These are phyloP conservation scores for Camelina hispida DNA, from an alignment of 345 rosid genomes.

Conservation along the genomic window DNA sequence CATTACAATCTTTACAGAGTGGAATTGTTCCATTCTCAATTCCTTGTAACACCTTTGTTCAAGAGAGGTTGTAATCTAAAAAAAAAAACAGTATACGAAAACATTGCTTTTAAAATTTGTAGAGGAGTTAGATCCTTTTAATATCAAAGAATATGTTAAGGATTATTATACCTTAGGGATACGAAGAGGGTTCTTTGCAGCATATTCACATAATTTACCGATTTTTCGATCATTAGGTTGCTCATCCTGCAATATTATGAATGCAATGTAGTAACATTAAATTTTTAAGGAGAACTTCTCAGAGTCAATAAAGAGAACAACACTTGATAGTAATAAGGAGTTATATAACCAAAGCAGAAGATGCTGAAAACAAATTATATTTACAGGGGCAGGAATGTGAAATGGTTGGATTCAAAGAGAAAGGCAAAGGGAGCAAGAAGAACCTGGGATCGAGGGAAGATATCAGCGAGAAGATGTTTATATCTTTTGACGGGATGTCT, in stretches of 20 bases:
- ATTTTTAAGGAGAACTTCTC: background rate
- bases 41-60: conserved; percentile 86
- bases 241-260: conserved; percentile 48
- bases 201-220: conserved; percentile 67
- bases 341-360: too few species aligned
- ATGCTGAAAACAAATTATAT: background rate
- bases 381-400: background rate
- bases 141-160: background rate
- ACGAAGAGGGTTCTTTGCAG: conserved; percentile 73
- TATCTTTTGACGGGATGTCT: conserved; percentile 77
- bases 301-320: too few species aligned
- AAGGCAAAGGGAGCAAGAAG: background rate
- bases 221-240: conserved; percentile 53
- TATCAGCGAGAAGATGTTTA: conserved; percentile 69
- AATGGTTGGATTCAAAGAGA: too few species aligned
- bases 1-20: conserved; percentile 62
- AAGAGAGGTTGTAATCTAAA: conserved; percentile 66
- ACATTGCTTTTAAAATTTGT: background rate
- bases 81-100: conserved; percentile 39
- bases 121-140: too few species aligned
- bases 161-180: conserved; percentile 56
- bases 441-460: conserved; percentile 67
- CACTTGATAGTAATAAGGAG: too few species aligned
- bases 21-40: conserved; percentile 67
- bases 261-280: background rate